Base-by-base conservation (phyloP, 352 stramenopile genomes). In the Phytopythium ostracodes region DNA sequence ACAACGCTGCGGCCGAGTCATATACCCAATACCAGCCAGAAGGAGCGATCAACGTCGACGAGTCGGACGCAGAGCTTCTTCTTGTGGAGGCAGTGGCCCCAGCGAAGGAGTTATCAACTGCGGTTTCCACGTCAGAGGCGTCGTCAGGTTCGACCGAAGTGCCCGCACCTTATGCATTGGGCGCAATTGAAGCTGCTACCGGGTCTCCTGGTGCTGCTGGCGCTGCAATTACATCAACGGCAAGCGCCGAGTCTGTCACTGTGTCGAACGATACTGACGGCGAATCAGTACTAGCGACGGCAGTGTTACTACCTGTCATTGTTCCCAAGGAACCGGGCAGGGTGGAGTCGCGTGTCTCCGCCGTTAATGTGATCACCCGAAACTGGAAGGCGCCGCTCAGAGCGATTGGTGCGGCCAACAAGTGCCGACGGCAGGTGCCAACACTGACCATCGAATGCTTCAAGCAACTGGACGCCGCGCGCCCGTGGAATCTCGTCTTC, bases 401-500 rank as follows among this genome's bases (percentile, higher is more conserved):
- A 0, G 38, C 10, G 12, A 20, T 43, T 43, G 1, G 12, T 14
- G 4, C 38, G 11, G 10, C 10, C 14, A 43, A 43, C 38, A n/a
- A 6, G 38, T 6, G 4, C 38, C 38, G 38, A 15, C 38, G 38
- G 12, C 4, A 2, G 0, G 4, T 6, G 3, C 47, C 47, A 36
- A 6, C 11, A 18, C 24, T 56, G 17, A 36, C 29, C 14, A n/a
- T 56, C 9, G 29, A 56, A 14, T 20, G 6, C 17, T 24, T 56
- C 27, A 1, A 25, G 33, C 49, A 24, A 15, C 49, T 56, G 4
- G 49, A 56, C 15, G 27, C 49, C 17, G 51, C 51, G 5, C 51
- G 51, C n/a, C 31, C 51, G 10, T 43, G 51, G 51, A 31, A 56
- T 10, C 35, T 56, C 29, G 20, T 56, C 29, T 56, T 44, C 29